These are phyloP conservation scores for Linaria vulgaris DNA, from an alignment of 257 asterid genomes.

Conservation along the genomic window DNA sequence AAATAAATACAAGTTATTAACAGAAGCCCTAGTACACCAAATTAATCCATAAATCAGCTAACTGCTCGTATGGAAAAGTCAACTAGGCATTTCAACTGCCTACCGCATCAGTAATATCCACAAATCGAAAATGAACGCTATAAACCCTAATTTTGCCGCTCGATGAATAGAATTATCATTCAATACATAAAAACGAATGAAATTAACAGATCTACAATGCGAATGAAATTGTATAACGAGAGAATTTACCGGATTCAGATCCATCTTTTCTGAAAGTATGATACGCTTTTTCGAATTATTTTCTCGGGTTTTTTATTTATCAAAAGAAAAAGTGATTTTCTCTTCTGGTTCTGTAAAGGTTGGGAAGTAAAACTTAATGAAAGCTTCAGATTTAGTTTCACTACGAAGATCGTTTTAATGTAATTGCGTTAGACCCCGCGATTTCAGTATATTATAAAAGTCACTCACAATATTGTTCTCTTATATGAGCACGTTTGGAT, in stretches of 20 bases:
- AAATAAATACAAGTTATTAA: neutral
- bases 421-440: no score
- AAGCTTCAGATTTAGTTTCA: no score
- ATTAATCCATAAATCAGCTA: neutral
- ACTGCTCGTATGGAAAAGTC: neutral
- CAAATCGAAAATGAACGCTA: conserved; percentile 20
- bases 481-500: no score
- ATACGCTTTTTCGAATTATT: conserved; percentile 12
- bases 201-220: conserved; percentile 22
- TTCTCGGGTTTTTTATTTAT: neutral
- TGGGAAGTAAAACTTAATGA: no score
- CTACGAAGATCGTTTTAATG: no score
- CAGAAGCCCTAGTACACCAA: neutral
- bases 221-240: neutral
- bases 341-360: no score
- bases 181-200: neutral
- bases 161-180: conserved; percentile 15
- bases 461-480: no score
- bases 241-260: conserved; percentile 38
- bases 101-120: conserved; percentile 4
- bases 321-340: no score
- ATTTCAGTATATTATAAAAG: no score
- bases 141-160: conserved; percentile 22
- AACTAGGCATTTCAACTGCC: conserved; percentile 12
- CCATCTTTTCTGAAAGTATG: conserved; percentile 28